Evolutionary conservation across 2,329 filamentous ascomycete genomes (phyloP), one percentile per base, ranked within the genome.

Genomic region (Fusarium armeniacum): DNA sequence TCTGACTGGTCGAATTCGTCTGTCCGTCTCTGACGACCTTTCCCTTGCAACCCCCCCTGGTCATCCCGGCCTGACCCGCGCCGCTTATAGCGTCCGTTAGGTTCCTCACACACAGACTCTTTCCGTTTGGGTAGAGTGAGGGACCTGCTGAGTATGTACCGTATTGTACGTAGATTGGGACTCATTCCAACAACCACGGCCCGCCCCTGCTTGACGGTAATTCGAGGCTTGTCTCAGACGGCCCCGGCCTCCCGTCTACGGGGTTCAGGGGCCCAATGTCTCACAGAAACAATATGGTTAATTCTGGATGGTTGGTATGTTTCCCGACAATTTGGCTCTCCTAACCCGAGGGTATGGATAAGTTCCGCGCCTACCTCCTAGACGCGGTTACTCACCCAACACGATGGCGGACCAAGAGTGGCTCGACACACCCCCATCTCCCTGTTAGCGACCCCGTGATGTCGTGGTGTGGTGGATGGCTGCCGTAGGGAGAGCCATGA

Each of bases 261-360:
- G 63, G 67, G 63, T 65, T 58, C 63, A 65, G 67, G 68, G 55
- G 55, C 41, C 49, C 32, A 61, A 53, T 52, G 38, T 52, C 40
- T 56, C 49, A 49, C 45, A 46, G 30, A 50, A 38, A 44, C 47
- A 49, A 57, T 45, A 56, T 55, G 55, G 51, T 40, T 46, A 33
- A 32, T 54, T 49, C 49, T 56, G 32, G 36, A 58, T 46, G 59
- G 38, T 59, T 55, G 64, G 56, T 44, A 40, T 62, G 46, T 24
- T 69, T 71, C 56, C 68, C 59, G 64, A 65, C 59, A 62, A 49
- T 38, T 59, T 69, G 68, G 67, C 60, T 71, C 53, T 58, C 55
- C 24, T 30, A 55, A 69, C 64, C 64, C 60, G 60, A 69, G 49
- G 45, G 60, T 28, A 40, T 18, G 67, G 68, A 40, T 57, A 53